Base-by-base conservation (phyloP, 2,329 filamentous ascomycete genomes). In the Microdochium trichocladiopsis region DNA sequence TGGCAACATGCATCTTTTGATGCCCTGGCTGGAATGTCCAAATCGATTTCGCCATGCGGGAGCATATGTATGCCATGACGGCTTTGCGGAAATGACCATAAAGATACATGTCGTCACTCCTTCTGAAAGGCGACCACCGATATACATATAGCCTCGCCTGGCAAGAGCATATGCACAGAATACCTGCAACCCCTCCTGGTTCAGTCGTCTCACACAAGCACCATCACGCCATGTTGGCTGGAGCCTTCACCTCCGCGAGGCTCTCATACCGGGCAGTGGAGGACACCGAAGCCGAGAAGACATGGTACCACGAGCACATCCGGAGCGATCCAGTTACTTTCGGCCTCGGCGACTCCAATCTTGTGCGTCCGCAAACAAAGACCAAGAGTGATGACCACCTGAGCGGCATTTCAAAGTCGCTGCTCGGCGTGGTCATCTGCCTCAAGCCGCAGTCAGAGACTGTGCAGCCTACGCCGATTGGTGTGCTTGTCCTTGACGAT, bases 241-340 rank as follows among this genome's bases (percentile, higher is more conserved):
- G n/a, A n/a, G 58, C 60, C 10, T 64, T 58, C 53, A 56, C 50
- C 21, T 61, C 60, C 9, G 52, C 57, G 12, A 57, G 63, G 16
- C 60, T 66, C 14, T 18, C 59, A 24, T 65, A 57, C 51, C 59
- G 61, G 16, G 55, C 58, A 6, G 54, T 61, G 18, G 60, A 63
- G 51, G 55, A 63, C 16, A 57, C 55, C 49, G 57, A 60, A 3
- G 51, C 41, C 1, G 59, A 63, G 37, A 58, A 54, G n/a, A 45
- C 22, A 28, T 60, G 55, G 24, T 22, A 62, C 9, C 60, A 52
- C 50, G 53, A 58, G 22, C 22, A 52, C 24, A 53, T 55, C 25
- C 41, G 54, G 14, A 52, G 25, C 31, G 61, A 65, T 41, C 57
- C 61, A 4, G 48, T 57, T 23, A 50, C 49, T 22, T 37, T 49